Conservation (phyloP, 164 flowering plant species). For the Liquidambar formosana region DNA sequence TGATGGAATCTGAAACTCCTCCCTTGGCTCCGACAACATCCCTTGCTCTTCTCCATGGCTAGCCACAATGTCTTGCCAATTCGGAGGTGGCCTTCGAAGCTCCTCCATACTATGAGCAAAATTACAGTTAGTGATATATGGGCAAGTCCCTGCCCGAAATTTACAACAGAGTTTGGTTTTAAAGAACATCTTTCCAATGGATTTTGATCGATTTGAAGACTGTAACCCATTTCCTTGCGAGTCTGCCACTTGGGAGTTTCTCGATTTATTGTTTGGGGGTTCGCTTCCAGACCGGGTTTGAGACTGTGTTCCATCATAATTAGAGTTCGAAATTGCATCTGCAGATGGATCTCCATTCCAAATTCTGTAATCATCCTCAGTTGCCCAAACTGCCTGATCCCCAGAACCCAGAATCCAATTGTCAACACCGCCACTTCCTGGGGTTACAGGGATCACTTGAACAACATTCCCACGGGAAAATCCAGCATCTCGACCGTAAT, state of each 20-base stretch:
- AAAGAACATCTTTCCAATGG: slow-evolving; percentile 94
- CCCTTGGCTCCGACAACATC: slow-evolving; percentile 54
- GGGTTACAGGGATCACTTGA: slow-evolving; percentile 34
- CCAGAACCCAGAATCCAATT: slow-evolving; percentile 43
- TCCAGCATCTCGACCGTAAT: slow-evolving; percentile 44
- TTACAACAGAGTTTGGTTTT: slow-evolving; percentile 96
- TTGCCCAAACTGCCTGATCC: slow-evolving; percentile 84
- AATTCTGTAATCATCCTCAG: slow-evolving; percentile 86
- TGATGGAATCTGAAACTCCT: slow-evolving; percentile 86
- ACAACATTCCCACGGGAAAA: slow-evolving; percentile 53
- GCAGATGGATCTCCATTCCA: slow-evolving; percentile 54
- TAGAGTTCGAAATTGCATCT: slow-evolving; percentile 46
- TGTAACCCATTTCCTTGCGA: too few species aligned
- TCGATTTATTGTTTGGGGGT: slow-evolving; percentile 70
- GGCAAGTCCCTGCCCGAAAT: slow-evolving; percentile 88
- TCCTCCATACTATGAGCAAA: slow-evolving; percentile 95
- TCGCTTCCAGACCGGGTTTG: slow-evolving; percentile 19
- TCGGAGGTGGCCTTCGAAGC: slow-evolving; percentile 88
- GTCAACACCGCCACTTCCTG: slow-evolving; percentile 26
- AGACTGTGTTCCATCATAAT: slow-evolving; percentile 50
- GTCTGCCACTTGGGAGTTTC: slow-evolving; percentile 50
- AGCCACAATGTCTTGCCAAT: slow-evolving; percentile 98
- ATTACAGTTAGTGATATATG: slow-evolving; percentile 91
- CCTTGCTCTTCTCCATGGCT: slow-evolving; percentile 72
- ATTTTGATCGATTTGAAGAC: slow-evolving; percentile 58